phyloP scores from a whole-genome alignment of 192 early-diverging fungal genomes.

The Powellomyces hirtus region DNA sequence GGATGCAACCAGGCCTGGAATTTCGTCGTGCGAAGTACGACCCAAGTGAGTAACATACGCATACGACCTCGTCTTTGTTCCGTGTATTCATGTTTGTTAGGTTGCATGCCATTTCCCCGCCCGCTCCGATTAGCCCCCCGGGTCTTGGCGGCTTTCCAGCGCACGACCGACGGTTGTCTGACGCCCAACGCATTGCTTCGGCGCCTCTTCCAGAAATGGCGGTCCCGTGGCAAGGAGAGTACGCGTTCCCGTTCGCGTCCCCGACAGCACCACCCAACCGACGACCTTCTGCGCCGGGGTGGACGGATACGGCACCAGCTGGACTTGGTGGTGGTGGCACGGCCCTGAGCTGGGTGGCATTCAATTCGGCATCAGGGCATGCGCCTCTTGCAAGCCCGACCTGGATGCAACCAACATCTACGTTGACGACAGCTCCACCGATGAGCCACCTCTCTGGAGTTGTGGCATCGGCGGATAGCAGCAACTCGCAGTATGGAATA shows the following conservation, averaged over 20 bases:
- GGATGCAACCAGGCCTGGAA: background rate
- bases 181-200: background rate
- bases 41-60: background rate
- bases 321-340: background rate
- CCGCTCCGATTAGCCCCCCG: background rate
- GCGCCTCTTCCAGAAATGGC: background rate
- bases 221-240: background rate
- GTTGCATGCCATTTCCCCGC: background rate
- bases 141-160: background rate
- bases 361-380: background rate
- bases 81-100: background rate
- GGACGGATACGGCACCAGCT: background rate
- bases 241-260: constrained; percentile 1
- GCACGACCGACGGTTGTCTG: background rate
- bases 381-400: background rate
- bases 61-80: background rate
- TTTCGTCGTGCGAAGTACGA: background rate
- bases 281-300: background rate
- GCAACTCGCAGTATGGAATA: background rate
- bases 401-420: background rate
- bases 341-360: background rate
- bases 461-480: no score
- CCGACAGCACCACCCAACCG: background rate
- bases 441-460: background rate
- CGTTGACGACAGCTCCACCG: background rate